A percentile compares a stretch with the other conserved stretches of the same genome.
Conservation (phyloP, 2,329 filamentous ascomycete species). For the Pseudogymnoascus destructans region DNA sequence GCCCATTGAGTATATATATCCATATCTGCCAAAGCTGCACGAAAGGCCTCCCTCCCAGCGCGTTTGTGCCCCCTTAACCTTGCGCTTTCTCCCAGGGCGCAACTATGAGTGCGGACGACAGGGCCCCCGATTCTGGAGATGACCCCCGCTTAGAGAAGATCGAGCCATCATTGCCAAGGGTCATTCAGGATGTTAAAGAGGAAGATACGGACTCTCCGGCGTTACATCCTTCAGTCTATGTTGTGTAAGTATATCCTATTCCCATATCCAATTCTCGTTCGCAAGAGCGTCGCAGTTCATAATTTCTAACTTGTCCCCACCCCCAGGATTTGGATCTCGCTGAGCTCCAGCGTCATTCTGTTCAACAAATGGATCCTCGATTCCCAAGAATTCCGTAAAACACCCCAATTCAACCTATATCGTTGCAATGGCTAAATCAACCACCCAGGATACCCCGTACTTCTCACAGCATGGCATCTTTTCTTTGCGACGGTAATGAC, state of each 20-base stretch:
- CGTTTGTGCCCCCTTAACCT: constrained; percentile 11
- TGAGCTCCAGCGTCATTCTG: constrained; percentile 89
- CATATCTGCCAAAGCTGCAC: neutral
- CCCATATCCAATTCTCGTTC: constrained; percentile 27
- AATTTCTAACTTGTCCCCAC: constrained; percentile 10
- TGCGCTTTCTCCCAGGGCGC: constrained; percentile 21
- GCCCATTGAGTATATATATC: constrained; percentile 10
- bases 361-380: constrained; percentile 99
- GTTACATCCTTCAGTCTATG: constrained; percentile 64
- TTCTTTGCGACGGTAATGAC: constrained; percentile 88
- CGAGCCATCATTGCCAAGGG: constrained; percentile 60
- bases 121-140: constrained; percentile 69
- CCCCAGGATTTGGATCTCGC: constrained; percentile 71
- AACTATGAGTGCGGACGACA: constrained; percentile 59
- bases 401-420: constrained; percentile 9
- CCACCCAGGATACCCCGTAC: constrained; percentile 51
- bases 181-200: constrained; percentile 50
- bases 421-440: constrained; percentile 23
- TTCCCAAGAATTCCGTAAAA: constrained; percentile 68
- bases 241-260: constrained; percentile 45
- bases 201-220: constrained; percentile 11
- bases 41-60: neutral
- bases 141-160: constrained; percentile 56
- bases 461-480: constrained; percentile 94
- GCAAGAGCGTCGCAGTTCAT: constrained; percentile 18